Conservation (phyloP, 1,139 yeast species). For the Taiozyma sp. region DNA sequence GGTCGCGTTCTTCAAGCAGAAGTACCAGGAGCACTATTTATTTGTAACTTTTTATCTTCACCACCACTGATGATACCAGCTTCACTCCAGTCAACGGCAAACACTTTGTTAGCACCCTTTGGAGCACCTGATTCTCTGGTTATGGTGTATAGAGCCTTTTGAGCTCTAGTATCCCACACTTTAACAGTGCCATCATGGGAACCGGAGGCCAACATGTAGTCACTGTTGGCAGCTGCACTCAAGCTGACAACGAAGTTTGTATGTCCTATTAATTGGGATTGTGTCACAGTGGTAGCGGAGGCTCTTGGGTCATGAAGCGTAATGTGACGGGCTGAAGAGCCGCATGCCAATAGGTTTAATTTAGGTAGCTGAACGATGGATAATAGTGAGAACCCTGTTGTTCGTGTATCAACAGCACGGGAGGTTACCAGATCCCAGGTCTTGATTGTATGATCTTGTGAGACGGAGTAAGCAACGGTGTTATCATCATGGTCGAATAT, state of each 20-base stretch:
- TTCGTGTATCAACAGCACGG: conserved; percentile 79
- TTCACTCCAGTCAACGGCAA: conserved; percentile 81
- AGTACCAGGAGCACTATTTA: conserved; percentile 55
- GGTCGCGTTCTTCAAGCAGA: background rate
- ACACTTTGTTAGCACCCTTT: conserved; percentile 56
- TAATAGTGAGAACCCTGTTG: conserved; percentile 82
- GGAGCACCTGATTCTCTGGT: conserved; percentile 52
- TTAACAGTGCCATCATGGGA: conserved; percentile 95
- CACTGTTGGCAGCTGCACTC: conserved; percentile 68
- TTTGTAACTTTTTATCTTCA: conserved; percentile 87
- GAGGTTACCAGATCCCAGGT: conserved; percentile 95
- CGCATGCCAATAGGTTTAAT: conserved; percentile 74
- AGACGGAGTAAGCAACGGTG: conserved; percentile 87
- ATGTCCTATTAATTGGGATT: conserved; percentile 80
- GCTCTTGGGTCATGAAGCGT: conserved; percentile 88
- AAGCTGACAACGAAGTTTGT: conserved; percentile 84
- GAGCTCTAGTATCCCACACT: conserved; percentile 94
- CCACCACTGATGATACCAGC: conserved; percentile 89
- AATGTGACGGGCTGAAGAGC: conserved; percentile 95
- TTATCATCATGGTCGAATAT: conserved; percentile 67
- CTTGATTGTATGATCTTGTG: conserved; percentile 91
- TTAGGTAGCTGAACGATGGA: conserved; percentile 67
- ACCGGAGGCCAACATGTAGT: conserved; percentile 79
- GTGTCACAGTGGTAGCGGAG: conserved; percentile 47
- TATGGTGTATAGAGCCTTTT: conserved; percentile 80